Conservation (phyloP, 2,329 filamentous ascomycete genomes). For the Xylariaceae sp. region DNA sequence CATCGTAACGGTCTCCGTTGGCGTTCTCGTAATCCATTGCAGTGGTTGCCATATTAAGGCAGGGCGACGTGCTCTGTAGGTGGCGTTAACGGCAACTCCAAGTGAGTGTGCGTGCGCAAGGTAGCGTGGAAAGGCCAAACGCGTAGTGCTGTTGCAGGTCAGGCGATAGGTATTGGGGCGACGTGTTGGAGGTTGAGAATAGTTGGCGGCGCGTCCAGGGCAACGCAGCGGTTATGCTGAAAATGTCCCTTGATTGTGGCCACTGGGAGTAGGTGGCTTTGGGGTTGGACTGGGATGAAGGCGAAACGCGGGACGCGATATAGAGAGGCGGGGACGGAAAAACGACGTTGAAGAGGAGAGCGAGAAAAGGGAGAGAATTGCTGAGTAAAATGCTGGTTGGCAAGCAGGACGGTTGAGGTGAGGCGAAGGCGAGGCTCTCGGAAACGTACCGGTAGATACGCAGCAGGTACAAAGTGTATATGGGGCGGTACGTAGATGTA, state of each 20-base stretch:
- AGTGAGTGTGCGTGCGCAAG: neutral
- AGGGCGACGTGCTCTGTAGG: slow-evolving; percentile 5
- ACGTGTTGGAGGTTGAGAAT: neutral
- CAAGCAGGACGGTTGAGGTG: neutral
- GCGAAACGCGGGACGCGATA: neutral
- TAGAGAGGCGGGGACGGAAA: neutral
- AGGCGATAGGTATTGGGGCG: slow-evolving; percentile 2
- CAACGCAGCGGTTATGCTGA: neutral
- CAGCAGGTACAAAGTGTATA: neutral
- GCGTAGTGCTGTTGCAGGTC: slow-evolving; percentile 3
- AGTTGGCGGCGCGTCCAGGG: neutral
- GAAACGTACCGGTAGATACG: neutral
- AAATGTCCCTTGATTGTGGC: neutral
- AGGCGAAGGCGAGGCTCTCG: slow-evolving; percentile 10
- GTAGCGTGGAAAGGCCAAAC: slow-evolving; percentile 12
- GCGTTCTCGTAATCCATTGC: slow-evolving; percentile 69
- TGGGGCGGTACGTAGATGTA: neutral
- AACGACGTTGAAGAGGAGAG: neutral
- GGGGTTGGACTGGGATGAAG: neutral
- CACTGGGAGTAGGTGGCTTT: neutral
- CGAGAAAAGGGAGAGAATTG: neutral
- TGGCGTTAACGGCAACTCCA: slow-evolving; percentile 22
- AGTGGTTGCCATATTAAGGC: slow-evolving; percentile 53
- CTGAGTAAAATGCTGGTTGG: neutral
- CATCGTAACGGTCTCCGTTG: slow-evolving; percentile 63